Conservation (phyloP, 371 early-diverging fungal genomes). For the Amoeboaphelidium protococcarum region DNA sequence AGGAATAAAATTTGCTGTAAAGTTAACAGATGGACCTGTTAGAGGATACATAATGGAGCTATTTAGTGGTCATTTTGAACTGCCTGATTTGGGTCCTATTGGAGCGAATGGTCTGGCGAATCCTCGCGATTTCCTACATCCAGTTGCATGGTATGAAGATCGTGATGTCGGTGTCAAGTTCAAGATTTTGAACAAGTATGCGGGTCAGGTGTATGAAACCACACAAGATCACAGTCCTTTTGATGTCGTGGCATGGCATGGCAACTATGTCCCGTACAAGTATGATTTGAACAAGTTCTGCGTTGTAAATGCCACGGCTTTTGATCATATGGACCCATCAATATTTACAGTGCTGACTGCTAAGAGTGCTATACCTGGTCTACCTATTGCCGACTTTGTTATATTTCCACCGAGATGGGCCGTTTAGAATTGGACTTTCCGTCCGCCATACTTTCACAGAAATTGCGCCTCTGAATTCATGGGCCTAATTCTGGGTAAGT, state of each 20-base stretch:
- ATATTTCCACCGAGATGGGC: constrained; percentile 94
- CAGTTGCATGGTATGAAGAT: constrained; percentile 48
- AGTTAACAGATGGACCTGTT: constrained; percentile 42
- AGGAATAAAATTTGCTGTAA: constrained; percentile 59
- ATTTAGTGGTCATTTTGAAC: constrained; percentile 58
- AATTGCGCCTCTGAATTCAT: constrained; percentile 87
- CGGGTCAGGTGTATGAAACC: constrained; percentile 40
- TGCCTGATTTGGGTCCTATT: constrained; percentile 86
- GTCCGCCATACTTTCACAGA: constrained; percentile 87
- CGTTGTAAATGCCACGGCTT: constrained; percentile 63
- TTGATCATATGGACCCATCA: constrained; percentile 76
- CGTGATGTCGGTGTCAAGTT: constrained; percentile 22
- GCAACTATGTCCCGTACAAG: constrained; percentile 88
- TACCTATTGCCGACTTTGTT: constrained; percentile 80
- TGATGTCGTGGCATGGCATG: constrained; percentile 93
- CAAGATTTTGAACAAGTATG: constrained; percentile 52
- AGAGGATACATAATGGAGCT: constrained; percentile 81
- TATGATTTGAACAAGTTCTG: constrained; percentile 63
- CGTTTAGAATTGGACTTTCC: constrained; percentile 54
- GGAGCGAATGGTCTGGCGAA: constrained; percentile 83
- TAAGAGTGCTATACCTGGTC: constrained; percentile 60
- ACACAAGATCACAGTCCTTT: constrained; percentile 62
- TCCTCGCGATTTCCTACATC: constrained; percentile 72
- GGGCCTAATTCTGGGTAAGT: constrained; percentile 70
- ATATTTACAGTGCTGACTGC: constrained; percentile 82